A percentile compares a stretch with the other conserved stretches of the same genome.
Conservation (phyloP, 2,329 filamentous ascomycete genomes). For the Fonsecaea monophora region DNA sequence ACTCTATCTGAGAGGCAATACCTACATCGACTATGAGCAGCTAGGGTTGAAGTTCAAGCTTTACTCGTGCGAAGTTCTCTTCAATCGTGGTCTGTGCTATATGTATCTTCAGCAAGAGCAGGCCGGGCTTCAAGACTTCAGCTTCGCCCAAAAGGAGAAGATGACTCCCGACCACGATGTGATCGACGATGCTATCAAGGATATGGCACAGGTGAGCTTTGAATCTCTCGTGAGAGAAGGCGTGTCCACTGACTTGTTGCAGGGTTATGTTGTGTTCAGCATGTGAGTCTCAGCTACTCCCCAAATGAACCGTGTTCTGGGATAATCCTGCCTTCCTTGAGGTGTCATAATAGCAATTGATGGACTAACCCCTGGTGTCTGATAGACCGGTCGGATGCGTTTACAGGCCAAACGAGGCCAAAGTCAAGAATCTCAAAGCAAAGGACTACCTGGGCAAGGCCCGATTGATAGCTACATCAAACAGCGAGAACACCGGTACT, state of each 20-base stretch:
- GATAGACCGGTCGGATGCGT: constrained; percentile 89
- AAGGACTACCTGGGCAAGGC: constrained; percentile 98
- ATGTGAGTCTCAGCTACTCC: constrained; percentile 30
- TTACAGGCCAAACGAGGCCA: constrained; percentile 94
- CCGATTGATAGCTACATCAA: constrained; percentile 86
- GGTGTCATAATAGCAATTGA: not conserved
- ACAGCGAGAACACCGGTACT: constrained; percentile 79
- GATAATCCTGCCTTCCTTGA: not conserved
- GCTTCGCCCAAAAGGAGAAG: constrained; percentile 92
- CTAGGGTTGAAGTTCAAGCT: constrained; percentile 93
- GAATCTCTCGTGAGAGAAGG: not conserved
- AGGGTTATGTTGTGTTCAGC: constrained; percentile 94
- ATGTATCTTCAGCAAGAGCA: constrained; percentile 95
- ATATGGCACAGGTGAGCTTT: constrained; percentile 81
- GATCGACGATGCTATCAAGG: constrained; percentile 93
- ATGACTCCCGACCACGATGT: constrained; percentile 95
- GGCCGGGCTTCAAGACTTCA: constrained; percentile 86
- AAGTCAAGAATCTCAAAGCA: constrained; percentile 96
- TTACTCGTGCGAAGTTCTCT: constrained; percentile 95
- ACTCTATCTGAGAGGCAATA: constrained; percentile 91
- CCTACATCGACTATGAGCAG: constrained; percentile 97
- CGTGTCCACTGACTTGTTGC: constrained; percentile 20
- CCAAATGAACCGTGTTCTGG: not conserved
- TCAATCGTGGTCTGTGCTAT: constrained; percentile 96
- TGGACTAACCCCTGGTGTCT: constrained; percentile 54